Conservation (phyloP, 768 basidiomycete species). For the Tremella mesenterica region DNA sequence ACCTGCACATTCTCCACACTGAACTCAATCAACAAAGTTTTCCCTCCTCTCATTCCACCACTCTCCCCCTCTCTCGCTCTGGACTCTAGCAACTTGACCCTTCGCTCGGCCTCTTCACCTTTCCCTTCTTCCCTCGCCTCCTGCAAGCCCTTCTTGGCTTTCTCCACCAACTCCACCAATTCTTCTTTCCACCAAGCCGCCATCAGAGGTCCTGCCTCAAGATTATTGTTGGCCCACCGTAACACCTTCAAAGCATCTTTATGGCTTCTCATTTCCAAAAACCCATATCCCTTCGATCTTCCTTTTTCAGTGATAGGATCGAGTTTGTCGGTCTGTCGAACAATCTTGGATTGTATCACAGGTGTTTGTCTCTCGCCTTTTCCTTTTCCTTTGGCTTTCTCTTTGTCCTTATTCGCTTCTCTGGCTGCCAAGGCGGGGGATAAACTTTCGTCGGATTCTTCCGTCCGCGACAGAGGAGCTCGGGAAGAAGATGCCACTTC, state of each 20-base stretch:
- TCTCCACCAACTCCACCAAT: constrained; percentile 44
- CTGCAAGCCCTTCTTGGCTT: constrained; percentile 37
- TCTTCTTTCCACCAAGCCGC: constrained; percentile 82
- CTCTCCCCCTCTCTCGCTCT: constrained; percentile 48
- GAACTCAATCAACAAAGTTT: constrained; percentile 79
- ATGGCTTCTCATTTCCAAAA: constrained; percentile 80
- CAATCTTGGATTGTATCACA: constrained; percentile 86
- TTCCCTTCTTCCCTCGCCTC: constrained; percentile 42
- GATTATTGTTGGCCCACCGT: constrained; percentile 90
- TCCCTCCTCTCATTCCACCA: constrained; percentile 46
- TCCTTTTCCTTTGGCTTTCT: constrained; percentile 40
- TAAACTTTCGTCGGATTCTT: constrained; percentile 52
- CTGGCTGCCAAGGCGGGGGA: constrained; percentile 38
- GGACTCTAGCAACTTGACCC: constrained; percentile 56
- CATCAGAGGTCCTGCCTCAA: constrained; percentile 57
- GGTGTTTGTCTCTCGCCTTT: constrained; percentile 47
- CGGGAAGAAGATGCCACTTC: constrained; percentile 63
- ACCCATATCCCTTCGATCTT: constrained; percentile 87
- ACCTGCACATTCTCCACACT: constrained; percentile 88
- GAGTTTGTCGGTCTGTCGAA: constrained; percentile 78
- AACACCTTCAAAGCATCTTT: constrained; percentile 82
- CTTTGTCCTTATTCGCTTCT: constrained; percentile 36
- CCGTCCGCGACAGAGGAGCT: constrained; percentile 60
- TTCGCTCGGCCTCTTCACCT: constrained; percentile 48
- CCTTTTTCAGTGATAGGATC: constrained; percentile 81